These are phyloP conservation scores for Chrysoporthe puriensis DNA, from an alignment of 2,329 filamentous ascomycete species.

Conservation along the genomic window DNA sequence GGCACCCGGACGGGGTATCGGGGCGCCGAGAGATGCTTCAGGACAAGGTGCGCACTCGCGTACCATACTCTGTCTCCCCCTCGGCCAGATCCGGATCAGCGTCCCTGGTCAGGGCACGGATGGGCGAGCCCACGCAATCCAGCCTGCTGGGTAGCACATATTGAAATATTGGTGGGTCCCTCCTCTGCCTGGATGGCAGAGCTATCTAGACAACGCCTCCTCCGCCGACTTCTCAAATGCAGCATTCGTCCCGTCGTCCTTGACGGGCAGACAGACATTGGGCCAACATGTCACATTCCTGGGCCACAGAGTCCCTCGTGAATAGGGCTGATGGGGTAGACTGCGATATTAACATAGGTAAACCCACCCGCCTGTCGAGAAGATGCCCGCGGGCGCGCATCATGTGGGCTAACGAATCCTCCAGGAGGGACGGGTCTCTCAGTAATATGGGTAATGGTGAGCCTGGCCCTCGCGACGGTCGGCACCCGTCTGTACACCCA, in stretches of 20 bases:
- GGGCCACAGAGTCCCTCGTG: not conserved
- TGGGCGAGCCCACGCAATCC: not conserved
- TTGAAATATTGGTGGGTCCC: conserved; percentile 1
- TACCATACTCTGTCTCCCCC: not conserved
- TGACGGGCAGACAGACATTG: not conserved
- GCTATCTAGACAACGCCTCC: not conserved
- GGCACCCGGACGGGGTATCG: not conserved
- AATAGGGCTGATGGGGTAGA: not conserved
- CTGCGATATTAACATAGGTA: conserved; percentile 16
- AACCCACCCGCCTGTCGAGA: not conserved
- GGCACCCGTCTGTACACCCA: conserved; percentile 11
- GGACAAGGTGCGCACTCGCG: not conserved
- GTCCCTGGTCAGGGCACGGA: not conserved
- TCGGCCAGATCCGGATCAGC: not conserved
- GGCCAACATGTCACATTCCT: not conserved
- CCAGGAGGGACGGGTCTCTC: conserved; percentile 16
- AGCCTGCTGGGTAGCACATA: not conserved
- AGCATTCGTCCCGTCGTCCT: not conserved
- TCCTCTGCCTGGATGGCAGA: not conserved
- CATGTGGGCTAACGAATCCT: not conserved
- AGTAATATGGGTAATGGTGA: conserved; percentile 19
- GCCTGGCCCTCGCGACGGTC: conserved; percentile 11
- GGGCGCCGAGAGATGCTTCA: not conserved
- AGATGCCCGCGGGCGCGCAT: too few species aligned
- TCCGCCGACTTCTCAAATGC: not conserved